Conservation (phyloP, 2,329 filamentous ascomycete genomes). For the Colletotrichum lindemuthianum region DNA sequence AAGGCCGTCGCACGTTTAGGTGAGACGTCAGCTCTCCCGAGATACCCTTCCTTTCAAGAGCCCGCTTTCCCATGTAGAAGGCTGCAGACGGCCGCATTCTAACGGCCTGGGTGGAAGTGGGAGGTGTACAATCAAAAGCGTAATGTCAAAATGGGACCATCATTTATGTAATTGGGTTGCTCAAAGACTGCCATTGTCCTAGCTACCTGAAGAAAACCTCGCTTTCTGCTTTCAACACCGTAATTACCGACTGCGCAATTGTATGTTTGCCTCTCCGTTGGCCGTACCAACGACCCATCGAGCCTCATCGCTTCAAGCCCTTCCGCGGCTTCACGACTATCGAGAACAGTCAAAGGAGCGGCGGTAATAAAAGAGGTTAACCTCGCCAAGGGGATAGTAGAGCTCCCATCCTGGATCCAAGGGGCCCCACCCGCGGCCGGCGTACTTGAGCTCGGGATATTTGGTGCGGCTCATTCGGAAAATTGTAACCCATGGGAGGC, state of each 20-base stretch:
- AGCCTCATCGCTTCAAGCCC: not conserved
- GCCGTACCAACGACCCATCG: not conserved
- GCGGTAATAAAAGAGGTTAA: slow-evolving; percentile 20
- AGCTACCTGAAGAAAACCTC: slow-evolving; percentile 6
- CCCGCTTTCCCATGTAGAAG: slow-evolving; percentile 15
- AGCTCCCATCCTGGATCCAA: slow-evolving; percentile 15
- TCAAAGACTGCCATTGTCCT: not conserved
- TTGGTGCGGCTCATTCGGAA: slow-evolving; percentile 3
- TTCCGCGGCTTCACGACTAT: not conserved
- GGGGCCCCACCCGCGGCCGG: slow-evolving; percentile 15
- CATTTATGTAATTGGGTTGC: slow-evolving; percentile 4
- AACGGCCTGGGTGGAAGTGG: not conserved
- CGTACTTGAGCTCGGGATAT: slow-evolving; percentile 18
- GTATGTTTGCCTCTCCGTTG: too few relatives aligned
- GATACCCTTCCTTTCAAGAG: slow-evolving; percentile 36
- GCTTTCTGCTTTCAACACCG: not conserved
- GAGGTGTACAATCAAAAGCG: slow-evolving; percentile 15
- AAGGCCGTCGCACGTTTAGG: slow-evolving; percentile 13
- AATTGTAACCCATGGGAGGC: slow-evolving; percentile 26
- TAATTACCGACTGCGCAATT: too few relatives aligned
- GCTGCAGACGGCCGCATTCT: not conserved
- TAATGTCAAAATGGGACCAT: slow-evolving; percentile 5
- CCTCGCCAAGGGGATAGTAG: slow-evolving; percentile 18
- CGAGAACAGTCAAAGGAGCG: slow-evolving; percentile 31
- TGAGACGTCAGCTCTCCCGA: slow-evolving; percentile 31